Base-by-base conservation (phyloP, 2,329 filamentous ascomycete genomes). In the Dothideomycetes sp. region DNA sequence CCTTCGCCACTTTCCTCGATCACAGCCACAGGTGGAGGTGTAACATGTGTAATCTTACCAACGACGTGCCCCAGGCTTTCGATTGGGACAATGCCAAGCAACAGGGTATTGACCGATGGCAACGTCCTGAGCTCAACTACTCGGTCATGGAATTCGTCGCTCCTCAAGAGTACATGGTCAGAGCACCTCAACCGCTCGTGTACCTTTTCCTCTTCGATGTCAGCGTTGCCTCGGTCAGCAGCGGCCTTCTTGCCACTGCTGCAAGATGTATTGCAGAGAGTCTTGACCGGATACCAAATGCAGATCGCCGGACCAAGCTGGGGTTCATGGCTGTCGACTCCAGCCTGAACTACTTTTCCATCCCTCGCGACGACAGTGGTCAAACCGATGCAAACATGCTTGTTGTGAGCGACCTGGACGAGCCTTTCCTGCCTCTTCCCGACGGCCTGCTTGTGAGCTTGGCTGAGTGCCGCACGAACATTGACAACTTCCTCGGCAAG, bases 41-140 rank as follows among this genome's bases (percentile, higher is more conserved):
- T 69, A 98, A 98, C 66, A 95, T 98, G 88, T 98, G 91, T 64
- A 96, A 94, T 62, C 71, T 98, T 48, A 95, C 88, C 51, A 98
- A 98, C 59, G 91, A 98, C 53, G 89, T 96, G 30, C 91, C 91
- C n/a, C 91, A 98, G 63, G 88, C 88, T 29, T 98, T 98, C 50
- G 91, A 98, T 60, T 98, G 91, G 91, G 91, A 98, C 63, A 81
- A 86, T 24, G 81, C 85, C 33, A 73, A 87, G 40, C 89, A 96
- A 63, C 88, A 94, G 68, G 83, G 79, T 38, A 81, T 93, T 37
- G 89, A 98, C 59, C 73, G 91, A 56, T 94, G 91, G 83, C 81
- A 93, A 60, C 75, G 91, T 52, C 75, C 86, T 30, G 91, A 98
- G 59, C 71, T 98, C 45, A 98, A 98, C 65, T 82, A 95, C 58